Base-by-base conservation (phyloP, 2,329 filamentous ascomycete genomes). In the Hawksworthiomyces lignivorus region DNA sequence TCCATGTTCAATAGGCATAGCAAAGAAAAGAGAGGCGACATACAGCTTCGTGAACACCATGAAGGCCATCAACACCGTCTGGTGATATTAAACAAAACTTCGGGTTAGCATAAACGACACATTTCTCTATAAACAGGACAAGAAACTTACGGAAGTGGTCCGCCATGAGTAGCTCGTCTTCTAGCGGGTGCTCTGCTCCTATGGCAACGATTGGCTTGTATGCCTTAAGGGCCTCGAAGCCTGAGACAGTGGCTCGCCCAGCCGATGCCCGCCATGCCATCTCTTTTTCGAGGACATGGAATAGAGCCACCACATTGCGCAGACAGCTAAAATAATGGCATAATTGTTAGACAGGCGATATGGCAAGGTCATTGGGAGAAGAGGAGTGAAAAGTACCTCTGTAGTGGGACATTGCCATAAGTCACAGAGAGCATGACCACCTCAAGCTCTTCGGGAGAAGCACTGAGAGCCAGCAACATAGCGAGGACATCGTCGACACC, bases 401-500 rank as follows among this genome's bases (percentile, higher is more conserved):
- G 73, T 14, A 95, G 78, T 52, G 89, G 80, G 18, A 97, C 86
- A 58, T 98, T 98, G 43, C 92, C 92, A 61, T 92, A 96, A 1
- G 89, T 95, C 46, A 96, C 74, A 2, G 88, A 94, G 43, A 98
- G 72, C 62, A 97, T 74, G 35, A 85, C 63, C 27, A 97, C 70
- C 60, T 97, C 87, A 18, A 97, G 70, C 57, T 97, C 90, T 52
- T 94, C 84, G 0, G 84, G 75, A 19, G 77, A 79, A 26, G 87
- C 81, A 40, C 87, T 84, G 46, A 97, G 76, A 4, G 92, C 89
- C 38, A 97, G 72, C 26, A 98, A 72, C 61, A 97, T 75, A 34
- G 88, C 90, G 48, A 97, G 72, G 41, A 92, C 73, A 72, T 98
- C 92, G 65, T 98, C 92, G 52, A 92, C 84, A 49, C 90, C 88